phyloP scores from a whole-genome alignment of 768 basidiomycete genomes.

The Russula sp. region DNA sequence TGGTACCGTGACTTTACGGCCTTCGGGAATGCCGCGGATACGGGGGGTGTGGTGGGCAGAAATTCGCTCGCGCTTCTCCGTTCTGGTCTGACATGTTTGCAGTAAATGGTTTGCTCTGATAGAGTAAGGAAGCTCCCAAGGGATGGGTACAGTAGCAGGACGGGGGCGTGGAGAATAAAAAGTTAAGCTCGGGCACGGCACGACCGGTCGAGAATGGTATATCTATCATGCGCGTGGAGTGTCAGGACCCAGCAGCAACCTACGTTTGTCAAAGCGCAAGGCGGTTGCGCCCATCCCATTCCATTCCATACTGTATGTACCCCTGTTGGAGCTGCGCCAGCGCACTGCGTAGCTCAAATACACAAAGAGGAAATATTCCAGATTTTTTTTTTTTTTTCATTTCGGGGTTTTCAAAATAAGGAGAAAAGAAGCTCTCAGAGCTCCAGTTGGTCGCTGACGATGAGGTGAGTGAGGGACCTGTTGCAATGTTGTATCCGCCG shows the following conservation, averaged over 20 bases:
- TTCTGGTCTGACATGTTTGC: background rate
- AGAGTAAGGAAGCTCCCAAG: background rate
- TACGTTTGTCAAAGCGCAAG: background rate
- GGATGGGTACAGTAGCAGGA: background rate
- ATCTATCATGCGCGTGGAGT: background rate
- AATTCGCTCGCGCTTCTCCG: background rate
- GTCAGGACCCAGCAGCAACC: background rate
- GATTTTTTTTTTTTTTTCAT: too few relatives aligned
- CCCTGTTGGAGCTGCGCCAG: background rate
- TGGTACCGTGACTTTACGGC: background rate
- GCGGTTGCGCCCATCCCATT: background rate
- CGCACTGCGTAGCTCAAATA: background rate
- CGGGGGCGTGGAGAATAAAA: background rate
- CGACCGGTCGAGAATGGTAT: background rate
- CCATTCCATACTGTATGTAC: too few relatives aligned
- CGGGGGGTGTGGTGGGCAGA: background rate
- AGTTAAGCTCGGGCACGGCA: background rate
- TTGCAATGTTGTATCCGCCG: background rate
- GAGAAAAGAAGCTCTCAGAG: too few relatives aligned
- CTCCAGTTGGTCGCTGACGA: too few relatives aligned
- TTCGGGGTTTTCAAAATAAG: too few relatives aligned
- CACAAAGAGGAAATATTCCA: background rate
- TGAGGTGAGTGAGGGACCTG: too few relatives aligned
- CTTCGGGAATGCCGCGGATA: background rate
- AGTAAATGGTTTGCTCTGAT: too few relatives aligned